Percentiles rank a stretch among this genome's conserved stretches.
phyloP scores from a whole-genome alignment of 2,329 filamentous ascomycete genomes.

The Ophiostoma ips region DNA sequence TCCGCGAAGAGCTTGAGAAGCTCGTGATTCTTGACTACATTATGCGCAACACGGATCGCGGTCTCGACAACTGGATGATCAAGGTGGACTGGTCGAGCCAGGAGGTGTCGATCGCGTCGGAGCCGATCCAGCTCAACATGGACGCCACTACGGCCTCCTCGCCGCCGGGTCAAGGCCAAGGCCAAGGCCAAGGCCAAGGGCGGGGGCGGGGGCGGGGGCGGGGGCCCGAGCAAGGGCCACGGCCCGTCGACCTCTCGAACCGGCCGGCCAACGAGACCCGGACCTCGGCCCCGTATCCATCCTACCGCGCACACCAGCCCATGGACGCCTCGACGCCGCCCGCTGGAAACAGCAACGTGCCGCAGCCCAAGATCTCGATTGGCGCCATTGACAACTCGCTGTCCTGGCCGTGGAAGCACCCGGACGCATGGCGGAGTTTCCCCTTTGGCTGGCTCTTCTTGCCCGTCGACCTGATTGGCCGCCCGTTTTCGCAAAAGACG shows the following conservation, averaged over 20 bases:
- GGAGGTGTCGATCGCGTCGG: slow-evolving; percentile 72
- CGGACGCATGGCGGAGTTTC: slow-evolving; percentile 82
- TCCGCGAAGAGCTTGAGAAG: slow-evolving; percentile 91
- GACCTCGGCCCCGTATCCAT: slow-evolving; percentile 44
- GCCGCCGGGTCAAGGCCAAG: too few species aligned
- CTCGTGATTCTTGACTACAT: slow-evolving; percentile 96
- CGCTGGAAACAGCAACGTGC: slow-evolving; percentile 20
- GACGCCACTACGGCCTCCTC: too few species aligned
- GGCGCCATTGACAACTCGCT: slow-evolving; percentile 96
- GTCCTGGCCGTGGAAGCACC: slow-evolving; percentile 98
- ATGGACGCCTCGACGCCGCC: slow-evolving; percentile 59
- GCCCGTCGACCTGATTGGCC: slow-evolving; percentile 87
- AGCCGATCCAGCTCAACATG: slow-evolving; percentile 57
- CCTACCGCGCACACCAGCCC: slow-evolving; percentile 64
- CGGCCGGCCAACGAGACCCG: slow-evolving; percentile 25
- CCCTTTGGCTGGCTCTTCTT: slow-evolving; percentile 98
- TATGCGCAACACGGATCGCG: slow-evolving; percentile 96
- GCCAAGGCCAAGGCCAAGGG: slow-evolving; percentile 23
- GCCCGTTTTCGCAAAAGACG: slow-evolving; percentile 89
- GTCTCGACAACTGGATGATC: slow-evolving; percentile 99
- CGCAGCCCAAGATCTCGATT: slow-evolving; percentile 54
- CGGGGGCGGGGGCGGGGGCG: slow-evolving; percentile 13
- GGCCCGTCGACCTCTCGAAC: slow-evolving; percentile 43
- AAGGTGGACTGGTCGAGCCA: slow-evolving; percentile 79
- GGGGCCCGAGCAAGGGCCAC: slow-evolving; percentile 40